Evolutionary conservation across 1,139 yeast genomes (phyloP), one percentile per base, ranked within the genome.

Genomic region (Scheffersomyces lignicola): DNA sequence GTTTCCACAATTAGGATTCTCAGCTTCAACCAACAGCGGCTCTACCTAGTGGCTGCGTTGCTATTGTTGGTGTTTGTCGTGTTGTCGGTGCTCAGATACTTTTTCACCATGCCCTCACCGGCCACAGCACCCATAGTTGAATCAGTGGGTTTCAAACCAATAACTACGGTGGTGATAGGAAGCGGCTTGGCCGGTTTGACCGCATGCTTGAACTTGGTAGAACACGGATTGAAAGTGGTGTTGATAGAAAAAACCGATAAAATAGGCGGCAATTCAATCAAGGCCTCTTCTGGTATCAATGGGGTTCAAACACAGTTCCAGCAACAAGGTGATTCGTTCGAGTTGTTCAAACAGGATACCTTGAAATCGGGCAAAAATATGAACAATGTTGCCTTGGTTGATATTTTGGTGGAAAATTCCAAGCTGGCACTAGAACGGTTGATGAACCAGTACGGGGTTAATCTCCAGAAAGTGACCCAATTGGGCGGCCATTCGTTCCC

Each of bases 281-380:
- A 61, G 40, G 72, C 72, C 1, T 62, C 69, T 4, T 63, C 69
- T 0, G 72, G 72, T 1, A 65, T 65, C 24, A 65, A 65, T 43
- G 71, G 69, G 0, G 65, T 49, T 2, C 65, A 65, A 4, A 63
- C 71, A 0, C 42, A 39, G 23, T 60, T 36, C 39, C 69, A 65
- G 34, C 43, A 44, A 2, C 42, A 41, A 1, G 42, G 38, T 4
- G 71, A 65, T 39, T 45, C 60, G 3, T 45, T 52, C 4, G 53
- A 50, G 2, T 24, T 37, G 2, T 65, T 65, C 35, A 41, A 42
- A 12, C 24, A 46, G 4, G 72, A 65, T 43, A 62, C 68, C 2
- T 31, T 60, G 9, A 43, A 35, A 23, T 60, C 69, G 2, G 72
- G 71, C 2, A 56, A 58, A 34, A 62, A 65, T 0, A 39, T 58